Evolutionary conservation across 192 early-diverging fungal species (phyloP).

Genomic region (Physocladia obscura): DNA sequence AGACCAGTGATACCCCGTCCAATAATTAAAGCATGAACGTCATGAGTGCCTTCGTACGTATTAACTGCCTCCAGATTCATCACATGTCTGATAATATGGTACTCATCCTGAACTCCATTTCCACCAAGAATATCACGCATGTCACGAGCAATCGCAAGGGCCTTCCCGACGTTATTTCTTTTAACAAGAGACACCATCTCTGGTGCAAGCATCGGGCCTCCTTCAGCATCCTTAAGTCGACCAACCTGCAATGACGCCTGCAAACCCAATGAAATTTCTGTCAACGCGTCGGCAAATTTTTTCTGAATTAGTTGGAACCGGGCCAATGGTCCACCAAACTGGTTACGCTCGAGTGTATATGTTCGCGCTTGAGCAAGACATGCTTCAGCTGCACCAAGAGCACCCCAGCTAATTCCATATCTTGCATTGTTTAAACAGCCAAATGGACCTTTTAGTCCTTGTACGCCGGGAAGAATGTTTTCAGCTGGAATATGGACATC

Average conservation of each 20-base stretch:
- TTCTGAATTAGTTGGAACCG: conserved; percentile 94
- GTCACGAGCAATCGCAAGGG: conserved; percentile 85
- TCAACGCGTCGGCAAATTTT: conserved; percentile 91
- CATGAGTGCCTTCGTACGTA: conserved; percentile 97
- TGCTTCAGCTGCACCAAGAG: conserved; percentile 89
- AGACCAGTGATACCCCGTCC: conserved; percentile 94
- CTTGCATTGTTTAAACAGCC: conserved; percentile 97
- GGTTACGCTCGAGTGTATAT: conserved; percentile 81
- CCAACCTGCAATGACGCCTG: conserved; percentile 90
- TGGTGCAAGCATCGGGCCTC: conserved; percentile 64
- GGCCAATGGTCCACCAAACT: conserved; percentile 91
- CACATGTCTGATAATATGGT: conserved; percentile 90
- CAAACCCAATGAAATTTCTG: conserved; percentile 87
- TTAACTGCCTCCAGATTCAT: conserved; percentile 52
- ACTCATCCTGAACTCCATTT: conserved; percentile 94
- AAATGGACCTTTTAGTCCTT: conserved; percentile 90
- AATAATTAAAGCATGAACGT: conserved; percentile 91
- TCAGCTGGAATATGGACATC: conserved; percentile 89
- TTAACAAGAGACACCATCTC: conserved; percentile 98
- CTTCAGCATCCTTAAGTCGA: conserved; percentile 80
- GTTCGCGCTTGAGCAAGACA: conserved; percentile 86
- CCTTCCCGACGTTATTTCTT: conserved; percentile 93
- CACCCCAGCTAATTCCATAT: conserved; percentile 96
- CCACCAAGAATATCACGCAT: conserved; percentile 92
- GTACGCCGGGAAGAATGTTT: conserved; percentile 87